Percentiles rank a stretch among this genome's conserved stretches.
phyloP scores from a whole-genome alignment of 768 basidiomycete species.

The Auricularia sp. region DNA sequence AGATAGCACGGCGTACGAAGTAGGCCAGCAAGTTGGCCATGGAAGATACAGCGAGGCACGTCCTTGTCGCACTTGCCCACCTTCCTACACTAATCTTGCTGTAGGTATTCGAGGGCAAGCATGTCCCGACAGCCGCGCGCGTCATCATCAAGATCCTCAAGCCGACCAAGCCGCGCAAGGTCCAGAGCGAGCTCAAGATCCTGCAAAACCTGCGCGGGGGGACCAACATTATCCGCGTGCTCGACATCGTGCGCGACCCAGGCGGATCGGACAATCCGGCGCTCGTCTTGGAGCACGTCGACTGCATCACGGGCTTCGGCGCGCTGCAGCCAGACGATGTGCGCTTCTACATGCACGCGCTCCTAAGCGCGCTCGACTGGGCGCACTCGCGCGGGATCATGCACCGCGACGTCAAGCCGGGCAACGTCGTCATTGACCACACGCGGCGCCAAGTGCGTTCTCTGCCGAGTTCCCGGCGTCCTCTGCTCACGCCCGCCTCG shows the following conservation, averaged over 20 bases:
- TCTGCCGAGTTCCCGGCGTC: not conserved
- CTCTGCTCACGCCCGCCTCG: not conserved
- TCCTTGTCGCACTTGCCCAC: no score
- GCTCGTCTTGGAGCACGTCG: constrained; percentile 58
- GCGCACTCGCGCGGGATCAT: constrained; percentile 65
- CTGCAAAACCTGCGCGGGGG: constrained; percentile 37
- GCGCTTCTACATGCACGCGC: constrained; percentile 57
- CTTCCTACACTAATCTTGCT: no score
- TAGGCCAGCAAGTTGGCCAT: no score
- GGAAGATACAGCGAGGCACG: no score
- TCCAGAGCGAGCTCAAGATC: constrained; percentile 69
- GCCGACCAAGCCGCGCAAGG: constrained; percentile 61
- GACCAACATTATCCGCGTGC: constrained; percentile 47
- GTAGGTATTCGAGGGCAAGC: constrained; percentile 51
- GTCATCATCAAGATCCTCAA: constrained; percentile 66
- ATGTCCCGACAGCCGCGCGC: constrained; percentile 42
- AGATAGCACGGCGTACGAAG: no score
- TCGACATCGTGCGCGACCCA: constrained; percentile 63
- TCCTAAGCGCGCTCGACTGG: constrained; percentile 62
- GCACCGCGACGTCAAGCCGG: constrained; percentile 59
- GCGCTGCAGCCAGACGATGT: constrained; percentile 49
- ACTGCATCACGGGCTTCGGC: constrained; percentile 54
- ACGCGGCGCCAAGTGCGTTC: constrained; percentile 43
- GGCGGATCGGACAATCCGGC: constrained; percentile 46
- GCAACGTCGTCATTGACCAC: constrained; percentile 69